Evolutionary conservation across 768 basidiomycete species (phyloP).

Genomic region (Pleurotus citrinopileatus): DNA sequence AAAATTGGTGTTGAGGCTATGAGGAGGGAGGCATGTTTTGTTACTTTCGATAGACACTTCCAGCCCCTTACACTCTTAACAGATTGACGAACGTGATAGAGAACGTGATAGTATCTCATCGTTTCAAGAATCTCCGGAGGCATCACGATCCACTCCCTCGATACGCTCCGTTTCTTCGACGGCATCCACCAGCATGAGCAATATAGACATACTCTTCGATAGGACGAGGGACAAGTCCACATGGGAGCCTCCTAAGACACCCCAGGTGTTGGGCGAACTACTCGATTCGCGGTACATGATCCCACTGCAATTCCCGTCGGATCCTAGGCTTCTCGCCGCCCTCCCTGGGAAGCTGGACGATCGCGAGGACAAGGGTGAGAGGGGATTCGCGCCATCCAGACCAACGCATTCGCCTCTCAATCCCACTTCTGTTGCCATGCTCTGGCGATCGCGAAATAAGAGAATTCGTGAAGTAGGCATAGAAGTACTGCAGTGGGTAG

Average conservation of each 20-base stretch:
- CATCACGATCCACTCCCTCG: constrained; percentile 30
- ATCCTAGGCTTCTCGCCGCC: constrained; percentile 75
- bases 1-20: constrained; percentile 84
- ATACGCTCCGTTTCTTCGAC: constrained; percentile 28
- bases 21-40: constrained; percentile 66
- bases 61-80: background rate
- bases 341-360: constrained; percentile 47
- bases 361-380: constrained; percentile 24
- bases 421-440: constrained; percentile 34
- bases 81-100: constrained; percentile 70
- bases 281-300: constrained; percentile 94
- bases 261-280: constrained; percentile 85
- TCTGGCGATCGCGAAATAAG: constrained; percentile 58
- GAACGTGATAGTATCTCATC: constrained; percentile 64
- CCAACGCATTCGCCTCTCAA: constrained; percentile 20
- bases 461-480: constrained; percentile 61
- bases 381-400: constrained; percentile 21
- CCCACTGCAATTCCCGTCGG: constrained; percentile 78
- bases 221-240: constrained; percentile 54
- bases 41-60: background rate
- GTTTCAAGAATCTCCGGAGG: constrained; percentile 38
- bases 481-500: constrained; percentile 66
- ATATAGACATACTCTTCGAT: constrained; percentile 83
- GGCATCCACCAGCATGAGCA: constrained; percentile 36
- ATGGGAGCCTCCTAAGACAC: constrained; percentile 78